Conservation (phyloP, 2,329 filamentous ascomycete genomes). For the Pseudogymnoascus sp. region DNA sequence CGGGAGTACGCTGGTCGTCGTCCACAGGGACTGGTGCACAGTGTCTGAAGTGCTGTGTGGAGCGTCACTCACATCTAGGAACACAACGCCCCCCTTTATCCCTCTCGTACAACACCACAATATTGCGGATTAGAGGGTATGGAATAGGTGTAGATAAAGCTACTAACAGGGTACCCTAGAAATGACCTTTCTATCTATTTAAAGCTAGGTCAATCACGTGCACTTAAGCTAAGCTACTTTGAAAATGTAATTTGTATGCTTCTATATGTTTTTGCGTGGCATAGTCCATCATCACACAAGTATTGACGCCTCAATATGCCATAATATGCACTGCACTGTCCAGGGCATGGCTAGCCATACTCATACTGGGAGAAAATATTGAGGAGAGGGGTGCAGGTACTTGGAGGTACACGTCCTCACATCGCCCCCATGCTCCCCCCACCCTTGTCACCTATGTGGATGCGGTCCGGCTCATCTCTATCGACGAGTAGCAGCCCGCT, state of each 20-base stretch:
- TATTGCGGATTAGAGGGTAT: too few species aligned
- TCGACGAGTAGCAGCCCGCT: conserved; percentile 1
- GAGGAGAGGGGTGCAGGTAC: background rate
- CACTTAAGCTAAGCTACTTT: too few species aligned
- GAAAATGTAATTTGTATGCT: too few species aligned
- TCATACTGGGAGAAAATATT: background rate
- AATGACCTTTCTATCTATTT: too few species aligned
- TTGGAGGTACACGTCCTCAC: background rate
- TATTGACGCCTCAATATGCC: conserved; percentile 3
- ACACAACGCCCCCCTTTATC: background rate
- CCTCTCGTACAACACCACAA: background rate
- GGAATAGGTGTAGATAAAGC: too few species aligned
- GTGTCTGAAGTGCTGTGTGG: background rate
- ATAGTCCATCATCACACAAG: conserved; percentile 1
- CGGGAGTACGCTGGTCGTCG: background rate
- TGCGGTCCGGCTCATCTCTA: conserved; percentile 8
- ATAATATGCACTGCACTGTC: background rate
- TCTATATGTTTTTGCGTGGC: too few species aligned
- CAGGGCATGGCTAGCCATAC: background rate
- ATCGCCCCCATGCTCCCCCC: conserved; percentile 3
- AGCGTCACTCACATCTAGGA: background rate
- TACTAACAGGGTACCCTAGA: too few species aligned
- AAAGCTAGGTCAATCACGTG: too few species aligned
- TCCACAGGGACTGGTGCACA: background rate
- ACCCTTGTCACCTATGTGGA: background rate